These are phyloP conservation scores for Candida caryicola DNA, from an alignment of 805 yeast genomes.

Conservation along the genomic window DNA sequence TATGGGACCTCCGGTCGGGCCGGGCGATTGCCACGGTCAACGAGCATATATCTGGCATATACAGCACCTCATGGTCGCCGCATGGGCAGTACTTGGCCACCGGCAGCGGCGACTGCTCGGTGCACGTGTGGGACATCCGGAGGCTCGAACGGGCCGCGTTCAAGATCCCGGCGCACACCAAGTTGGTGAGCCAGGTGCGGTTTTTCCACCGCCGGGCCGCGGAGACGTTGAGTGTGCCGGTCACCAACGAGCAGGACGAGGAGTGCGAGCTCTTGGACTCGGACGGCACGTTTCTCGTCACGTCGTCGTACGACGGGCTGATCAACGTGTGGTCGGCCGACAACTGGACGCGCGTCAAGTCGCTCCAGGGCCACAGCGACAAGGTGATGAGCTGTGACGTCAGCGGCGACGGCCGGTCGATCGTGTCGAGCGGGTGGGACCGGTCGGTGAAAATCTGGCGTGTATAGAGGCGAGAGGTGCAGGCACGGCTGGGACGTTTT, in stretches of 20 bases:
- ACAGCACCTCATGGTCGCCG: slow-evolving; percentile 68
- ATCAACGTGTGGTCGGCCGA: slow-evolving; percentile 63
- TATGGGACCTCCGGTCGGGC: slow-evolving; percentile 90
- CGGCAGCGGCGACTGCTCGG: slow-evolving; percentile 78
- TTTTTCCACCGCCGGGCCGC: slow-evolving; percentile 37
- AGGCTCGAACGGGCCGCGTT: slow-evolving; percentile 34
- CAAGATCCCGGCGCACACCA: slow-evolving; percentile 72
- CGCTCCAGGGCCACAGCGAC: slow-evolving; percentile 57
- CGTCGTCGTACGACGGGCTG: slow-evolving; percentile 70
- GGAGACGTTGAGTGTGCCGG: slow-evolving; percentile 16
- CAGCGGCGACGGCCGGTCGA: slow-evolving; percentile 33
- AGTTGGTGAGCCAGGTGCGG: slow-evolving; percentile 62
- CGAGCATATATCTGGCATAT: slow-evolving; percentile 72
- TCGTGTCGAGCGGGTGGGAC: slow-evolving; percentile 83
- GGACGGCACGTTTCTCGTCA: slow-evolving; percentile 49
- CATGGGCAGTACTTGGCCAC: slow-evolving; percentile 77
- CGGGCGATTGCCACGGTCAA: slow-evolving; percentile 52
- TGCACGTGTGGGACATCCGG: slow-evolving; percentile 87
- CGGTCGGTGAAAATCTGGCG: slow-evolving; percentile 68
- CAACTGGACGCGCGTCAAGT: slow-evolving; percentile 59
- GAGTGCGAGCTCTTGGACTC: slow-evolving; percentile 25
- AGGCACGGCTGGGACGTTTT: no score
- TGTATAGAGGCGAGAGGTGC: background rate
- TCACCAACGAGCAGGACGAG: slow-evolving; percentile 27
- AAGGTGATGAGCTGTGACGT: slow-evolving; percentile 72